Evolutionary conservation across 441 rosid species (phyloP).

Genomic region (Daphne laureola): DNA sequence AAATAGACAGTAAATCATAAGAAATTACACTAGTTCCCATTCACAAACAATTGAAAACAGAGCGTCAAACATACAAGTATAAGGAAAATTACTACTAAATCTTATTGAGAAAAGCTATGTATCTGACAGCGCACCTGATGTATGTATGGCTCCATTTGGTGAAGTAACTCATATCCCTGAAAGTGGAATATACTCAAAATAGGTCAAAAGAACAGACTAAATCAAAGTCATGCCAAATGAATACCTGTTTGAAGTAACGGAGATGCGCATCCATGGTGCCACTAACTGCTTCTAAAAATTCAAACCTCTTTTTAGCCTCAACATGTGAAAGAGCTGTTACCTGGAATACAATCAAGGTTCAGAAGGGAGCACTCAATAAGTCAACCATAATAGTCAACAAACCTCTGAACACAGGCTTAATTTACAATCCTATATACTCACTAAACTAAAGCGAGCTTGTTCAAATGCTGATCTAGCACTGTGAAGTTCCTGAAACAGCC

Average conservation of each 20-base stretch:
- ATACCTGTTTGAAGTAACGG: slow-evolving; percentile 92
- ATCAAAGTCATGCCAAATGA: slow-evolving; percentile 10
- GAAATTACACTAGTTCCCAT: no score
- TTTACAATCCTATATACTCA: slow-evolving; percentile 24
- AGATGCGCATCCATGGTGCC: slow-evolving; percentile 99
- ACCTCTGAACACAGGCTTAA: background rate
- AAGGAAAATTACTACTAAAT: background rate
- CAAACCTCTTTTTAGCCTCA: slow-evolving; percentile 97
- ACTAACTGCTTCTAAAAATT: slow-evolving; percentile 96
- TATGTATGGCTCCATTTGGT: slow-evolving; percentile 99
- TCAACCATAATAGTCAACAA: background rate
- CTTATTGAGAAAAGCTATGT: background rate
- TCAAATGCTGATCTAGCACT: slow-evolving; percentile 85
- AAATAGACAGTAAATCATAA: no score
- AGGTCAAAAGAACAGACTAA: slow-evolving; percentile 7
- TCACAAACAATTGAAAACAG: background rate
- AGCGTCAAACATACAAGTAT: background rate
- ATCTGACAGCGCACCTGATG: slow-evolving; percentile 61
- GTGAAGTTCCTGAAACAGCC: slow-evolving; percentile 76
- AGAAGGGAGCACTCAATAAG: background rate
- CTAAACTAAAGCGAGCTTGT: slow-evolving; percentile 92
- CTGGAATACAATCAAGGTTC: slow-evolving; percentile 28
- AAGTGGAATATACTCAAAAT: slow-evolving; percentile 20
- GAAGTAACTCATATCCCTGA: slow-evolving; percentile 92
- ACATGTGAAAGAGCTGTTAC: slow-evolving; percentile 90